These are phyloP conservation scores for Sungouiozyma ichnusensis DNA, from an alignment of 805 yeast species.

Conservation along the genomic window DNA sequence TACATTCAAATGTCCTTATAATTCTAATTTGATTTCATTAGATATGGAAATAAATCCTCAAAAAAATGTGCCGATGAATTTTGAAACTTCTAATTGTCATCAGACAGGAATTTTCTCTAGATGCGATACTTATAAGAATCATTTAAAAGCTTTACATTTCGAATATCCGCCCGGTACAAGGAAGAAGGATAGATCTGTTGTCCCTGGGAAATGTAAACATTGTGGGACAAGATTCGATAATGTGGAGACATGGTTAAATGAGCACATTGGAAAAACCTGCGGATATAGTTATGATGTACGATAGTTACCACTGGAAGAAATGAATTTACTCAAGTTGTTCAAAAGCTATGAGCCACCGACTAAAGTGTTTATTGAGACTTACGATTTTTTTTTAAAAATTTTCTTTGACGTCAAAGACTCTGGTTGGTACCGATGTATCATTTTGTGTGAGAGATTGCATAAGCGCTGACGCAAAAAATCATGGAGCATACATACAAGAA, in stretches of 20 bases:
- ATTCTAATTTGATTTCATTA: slow-evolving; percentile 22
- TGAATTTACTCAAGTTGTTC: too few species aligned
- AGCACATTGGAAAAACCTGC: slow-evolving; percentile 47
- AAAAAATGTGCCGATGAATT: slow-evolving; percentile 14
- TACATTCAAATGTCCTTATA: slow-evolving; percentile 69
- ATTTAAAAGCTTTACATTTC: slow-evolving; percentile 80
- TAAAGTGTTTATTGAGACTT: too few species aligned
- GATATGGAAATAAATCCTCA: slow-evolving; percentile 25
- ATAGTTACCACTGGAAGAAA: too few species aligned
- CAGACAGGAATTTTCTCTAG: slow-evolving; percentile 77
- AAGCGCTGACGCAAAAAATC: not conserved
- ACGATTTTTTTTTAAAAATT: not conserved
- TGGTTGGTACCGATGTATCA: not conserved
- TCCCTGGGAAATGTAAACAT: slow-evolving; percentile 65
- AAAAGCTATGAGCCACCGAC: too few species aligned
- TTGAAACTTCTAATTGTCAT: slow-evolving; percentile 45
- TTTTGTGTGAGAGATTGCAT: not conserved
- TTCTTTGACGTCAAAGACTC: not conserved
- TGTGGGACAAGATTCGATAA: slow-evolving; percentile 57
- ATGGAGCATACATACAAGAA: too few species aligned
- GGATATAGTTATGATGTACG: slow-evolving; percentile 26
- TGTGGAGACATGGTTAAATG: slow-evolving; percentile 70
- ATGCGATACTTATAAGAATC: slow-evolving; percentile 88
- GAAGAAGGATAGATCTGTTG: slow-evolving; percentile 60
- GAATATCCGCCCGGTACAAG: slow-evolving; percentile 80